These are phyloP conservation scores for Dothistroma septosporum DNA, from an alignment of 2,329 filamentous ascomycete species.

Conservation along the genomic window DNA sequence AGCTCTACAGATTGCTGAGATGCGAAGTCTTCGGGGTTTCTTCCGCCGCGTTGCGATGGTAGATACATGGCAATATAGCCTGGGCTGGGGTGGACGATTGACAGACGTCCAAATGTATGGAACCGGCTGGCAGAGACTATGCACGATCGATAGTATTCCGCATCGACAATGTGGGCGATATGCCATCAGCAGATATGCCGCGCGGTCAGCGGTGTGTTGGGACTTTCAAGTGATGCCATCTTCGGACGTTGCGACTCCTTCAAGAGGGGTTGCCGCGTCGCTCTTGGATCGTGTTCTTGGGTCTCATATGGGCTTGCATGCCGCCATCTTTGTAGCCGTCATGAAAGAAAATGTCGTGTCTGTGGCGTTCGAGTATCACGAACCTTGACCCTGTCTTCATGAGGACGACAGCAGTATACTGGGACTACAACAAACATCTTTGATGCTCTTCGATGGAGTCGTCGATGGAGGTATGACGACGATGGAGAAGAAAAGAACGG, in stretches of 20 bases:
- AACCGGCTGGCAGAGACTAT: background rate
- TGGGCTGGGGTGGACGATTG: no score
- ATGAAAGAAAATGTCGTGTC: background rate
- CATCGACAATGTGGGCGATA: background rate
- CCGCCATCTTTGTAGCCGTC: background rate
- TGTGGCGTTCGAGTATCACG: background rate
- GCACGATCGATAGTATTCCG: no score
- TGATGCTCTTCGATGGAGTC: no score
- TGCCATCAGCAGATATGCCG: background rate
- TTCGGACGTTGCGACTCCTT: background rate
- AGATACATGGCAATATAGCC: no score
- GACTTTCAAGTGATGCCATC: background rate
- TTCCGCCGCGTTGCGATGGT: background rate
- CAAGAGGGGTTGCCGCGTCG: background rate
- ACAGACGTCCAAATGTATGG: background rate
- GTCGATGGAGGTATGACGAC: no score
- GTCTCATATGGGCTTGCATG: background rate
- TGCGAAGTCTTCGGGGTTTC: background rate
- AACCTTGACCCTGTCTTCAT: background rate
- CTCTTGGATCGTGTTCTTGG: background rate
- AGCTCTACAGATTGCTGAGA: background rate
- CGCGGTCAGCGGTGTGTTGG: background rate
- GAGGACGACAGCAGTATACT: background rate
- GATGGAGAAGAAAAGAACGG: no score
- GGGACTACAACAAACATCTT: no score